phyloP scores from a whole-genome alignment of 2,329 filamentous ascomycete genomes.

The Curvularia hawaiiensis region DNA sequence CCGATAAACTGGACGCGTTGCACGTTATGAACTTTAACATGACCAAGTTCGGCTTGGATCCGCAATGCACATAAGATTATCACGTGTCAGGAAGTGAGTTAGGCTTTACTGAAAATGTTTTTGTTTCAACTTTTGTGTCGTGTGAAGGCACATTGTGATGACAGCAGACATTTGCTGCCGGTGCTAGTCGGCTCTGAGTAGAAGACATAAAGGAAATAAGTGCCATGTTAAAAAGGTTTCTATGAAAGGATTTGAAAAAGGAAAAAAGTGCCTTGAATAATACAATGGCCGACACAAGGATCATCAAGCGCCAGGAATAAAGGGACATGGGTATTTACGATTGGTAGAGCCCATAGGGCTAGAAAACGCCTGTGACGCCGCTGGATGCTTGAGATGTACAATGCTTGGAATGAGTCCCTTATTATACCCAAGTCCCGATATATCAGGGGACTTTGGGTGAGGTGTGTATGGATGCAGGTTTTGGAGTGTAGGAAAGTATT shows the following conservation, averaged over 20 bases:
- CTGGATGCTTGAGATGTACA: slow-evolving; percentile 14
- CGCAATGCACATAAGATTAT: neutral
- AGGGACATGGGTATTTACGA: slow-evolving; percentile 20
- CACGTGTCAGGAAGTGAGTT: neutral
- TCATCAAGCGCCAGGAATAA: slow-evolving; percentile 2
- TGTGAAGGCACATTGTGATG: neutral
- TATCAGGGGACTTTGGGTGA: slow-evolving; percentile 4
- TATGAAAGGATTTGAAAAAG: slow-evolving; percentile 1
- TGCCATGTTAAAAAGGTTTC: neutral
- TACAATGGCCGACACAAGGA: slow-evolving; percentile 8
- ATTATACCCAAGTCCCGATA: slow-evolving; percentile 5
- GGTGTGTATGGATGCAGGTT: neutral
- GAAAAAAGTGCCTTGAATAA: slow-evolving; percentile 10
- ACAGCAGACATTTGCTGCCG: neutral
- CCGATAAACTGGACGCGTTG: neutral
- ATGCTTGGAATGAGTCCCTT: neutral
- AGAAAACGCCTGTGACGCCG: slow-evolving; percentile 11
- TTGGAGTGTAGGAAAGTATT: neutral
- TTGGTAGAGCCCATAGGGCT: neutral
- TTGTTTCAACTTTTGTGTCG: slow-evolving; percentile 1
- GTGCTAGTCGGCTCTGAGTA: slow-evolving; percentile 7
- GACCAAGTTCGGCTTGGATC: neutral
- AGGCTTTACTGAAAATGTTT: neutral
- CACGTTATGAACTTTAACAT: neutral
- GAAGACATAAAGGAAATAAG: slow-evolving; percentile 2